Evolutionary conservation across 108 stramenopile genomes (phyloP).

Genomic region (Skeletonema tropicum): DNA sequence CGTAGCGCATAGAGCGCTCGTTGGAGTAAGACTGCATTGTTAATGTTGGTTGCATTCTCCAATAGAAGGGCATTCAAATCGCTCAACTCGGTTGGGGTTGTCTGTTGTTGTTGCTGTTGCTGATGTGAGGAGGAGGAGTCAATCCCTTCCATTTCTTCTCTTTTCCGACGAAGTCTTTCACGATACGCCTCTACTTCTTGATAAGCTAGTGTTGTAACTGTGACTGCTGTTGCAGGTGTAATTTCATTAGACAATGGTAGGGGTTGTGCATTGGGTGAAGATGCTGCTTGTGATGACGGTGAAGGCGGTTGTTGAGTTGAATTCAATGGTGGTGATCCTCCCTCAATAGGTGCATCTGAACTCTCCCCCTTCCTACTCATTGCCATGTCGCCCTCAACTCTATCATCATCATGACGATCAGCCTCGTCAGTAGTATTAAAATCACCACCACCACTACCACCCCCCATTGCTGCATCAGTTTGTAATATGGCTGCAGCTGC

Average conservation of each 20-base stretch:
- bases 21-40: slow-evolving; percentile 2
- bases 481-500: not conserved
- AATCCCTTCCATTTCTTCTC: not conserved
- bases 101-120: not conserved
- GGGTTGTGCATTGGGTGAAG: not conserved
- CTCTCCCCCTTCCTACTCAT: too few relatives aligned
- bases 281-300: not conserved
- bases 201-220: not conserved
- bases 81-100: not conserved
- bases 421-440: not conserved
- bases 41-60: slow-evolving; percentile 3
- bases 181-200: not conserved
- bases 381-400: not conserved
- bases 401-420: not conserved
- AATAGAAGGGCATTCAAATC: not conserved
- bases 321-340: not conserved
- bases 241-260: not conserved
- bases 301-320: not conserved
- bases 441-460: too few relatives aligned
- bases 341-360: not conserved
- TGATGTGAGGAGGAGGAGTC: not conserved
- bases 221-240: not conserved
- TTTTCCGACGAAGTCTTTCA: not conserved
- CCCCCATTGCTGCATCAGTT: not conserved
- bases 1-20: not conserved